These are phyloP conservation scores for Sarocladiaceae sp. DNA, from an alignment of 2,329 filamentous ascomycete genomes.

Conservation along the genomic window DNA sequence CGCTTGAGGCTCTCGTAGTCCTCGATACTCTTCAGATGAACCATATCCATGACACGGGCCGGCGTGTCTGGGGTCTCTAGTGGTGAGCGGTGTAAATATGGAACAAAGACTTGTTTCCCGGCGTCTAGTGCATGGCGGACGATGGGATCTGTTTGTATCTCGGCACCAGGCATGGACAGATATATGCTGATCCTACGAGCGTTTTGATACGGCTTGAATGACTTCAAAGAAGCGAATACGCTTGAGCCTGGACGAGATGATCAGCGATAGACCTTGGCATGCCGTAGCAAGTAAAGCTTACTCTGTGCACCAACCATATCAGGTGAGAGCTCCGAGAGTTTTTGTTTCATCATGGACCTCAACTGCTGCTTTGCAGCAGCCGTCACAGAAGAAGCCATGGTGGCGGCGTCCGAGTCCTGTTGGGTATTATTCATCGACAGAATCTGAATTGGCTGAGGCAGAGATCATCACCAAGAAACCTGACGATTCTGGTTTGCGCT, in stretches of 20 bases:
- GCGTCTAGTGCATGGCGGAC: conserved; percentile 72
- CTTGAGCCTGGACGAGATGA: conserved; percentile 48
- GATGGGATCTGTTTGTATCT: conserved; percentile 79
- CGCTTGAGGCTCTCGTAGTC: conserved; percentile 75
- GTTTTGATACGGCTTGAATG: conserved; percentile 68
- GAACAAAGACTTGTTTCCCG: conserved; percentile 87
- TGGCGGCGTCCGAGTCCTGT: background rate
- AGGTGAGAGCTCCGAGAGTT: conserved; percentile 56
- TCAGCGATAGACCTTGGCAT: background rate
- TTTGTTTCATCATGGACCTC: conserved; percentile 63
- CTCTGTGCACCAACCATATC: conserved; percentile 66
- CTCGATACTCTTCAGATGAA: conserved; percentile 64
- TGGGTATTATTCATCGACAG: background rate
- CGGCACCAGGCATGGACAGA: conserved; percentile 84
- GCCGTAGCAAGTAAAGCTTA: conserved; percentile 34
- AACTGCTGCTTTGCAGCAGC: conserved; percentile 69
- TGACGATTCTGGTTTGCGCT: background rate
- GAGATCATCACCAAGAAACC: background rate
- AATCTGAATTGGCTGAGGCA: background rate
- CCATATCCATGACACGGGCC: conserved; percentile 84
- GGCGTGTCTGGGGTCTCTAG: conserved; percentile 49
- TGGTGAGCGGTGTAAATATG: conserved; percentile 70
- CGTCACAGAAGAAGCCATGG: conserved; percentile 52
- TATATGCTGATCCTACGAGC: conserved; percentile 80
- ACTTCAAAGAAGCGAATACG: conserved; percentile 61